These are phyloP conservation scores for Phytophthora chlamydospora DNA, from an alignment of 352 stramenopile genomes.

Conservation along the genomic window DNA sequence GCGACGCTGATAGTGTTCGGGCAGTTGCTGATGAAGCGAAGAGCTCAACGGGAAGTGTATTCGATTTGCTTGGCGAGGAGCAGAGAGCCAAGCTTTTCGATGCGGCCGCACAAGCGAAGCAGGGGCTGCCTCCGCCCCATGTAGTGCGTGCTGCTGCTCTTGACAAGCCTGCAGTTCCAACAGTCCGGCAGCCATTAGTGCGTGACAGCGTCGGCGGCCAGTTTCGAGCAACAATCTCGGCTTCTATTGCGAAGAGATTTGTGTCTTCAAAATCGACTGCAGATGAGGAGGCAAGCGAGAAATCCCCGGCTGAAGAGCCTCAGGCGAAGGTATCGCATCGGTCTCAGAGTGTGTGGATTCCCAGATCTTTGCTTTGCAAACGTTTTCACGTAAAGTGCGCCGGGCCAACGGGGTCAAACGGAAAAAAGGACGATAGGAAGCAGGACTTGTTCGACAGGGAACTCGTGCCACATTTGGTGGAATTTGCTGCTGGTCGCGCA, in stretches of 20 bases:
- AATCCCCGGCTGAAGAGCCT: not conserved
- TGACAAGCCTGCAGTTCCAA: slow-evolving; percentile 10
- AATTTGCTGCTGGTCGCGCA: slow-evolving; percentile 57
- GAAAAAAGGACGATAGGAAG: slow-evolving; percentile 31
- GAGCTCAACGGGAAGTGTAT: slow-evolving; percentile 47
- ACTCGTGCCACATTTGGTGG: slow-evolving; percentile 71
- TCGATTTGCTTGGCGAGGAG: slow-evolving; percentile 56
- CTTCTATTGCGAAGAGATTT: slow-evolving; percentile 85
- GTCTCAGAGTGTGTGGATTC: slow-evolving; percentile 64
- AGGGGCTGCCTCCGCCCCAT: slow-evolving; percentile 1
- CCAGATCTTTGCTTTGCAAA: slow-evolving; percentile 78
- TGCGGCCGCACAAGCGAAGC: slow-evolving; percentile 44
- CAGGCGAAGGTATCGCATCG: slow-evolving; percentile 52
- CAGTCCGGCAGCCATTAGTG: slow-evolving; percentile 48
- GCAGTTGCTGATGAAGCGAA: slow-evolving; percentile 4
- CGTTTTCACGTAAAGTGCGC: slow-evolving; percentile 79
- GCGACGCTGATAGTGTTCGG: not conserved
- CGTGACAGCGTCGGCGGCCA: slow-evolving; percentile 39
- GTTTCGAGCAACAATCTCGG: slow-evolving; percentile 78
- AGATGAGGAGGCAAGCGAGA: slow-evolving; percentile 13
- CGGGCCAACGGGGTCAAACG: slow-evolving; percentile 35
- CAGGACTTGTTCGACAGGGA: slow-evolving; percentile 73
- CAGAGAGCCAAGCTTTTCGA: slow-evolving; percentile 56
- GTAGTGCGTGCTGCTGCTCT: not conserved
- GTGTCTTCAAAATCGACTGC: slow-evolving; percentile 45